Evolutionary conservation across 2,329 filamentous ascomycete species (phyloP), one percentile per base, ranked within the genome.

Genomic region (Diaporthe humulicola): DNA sequence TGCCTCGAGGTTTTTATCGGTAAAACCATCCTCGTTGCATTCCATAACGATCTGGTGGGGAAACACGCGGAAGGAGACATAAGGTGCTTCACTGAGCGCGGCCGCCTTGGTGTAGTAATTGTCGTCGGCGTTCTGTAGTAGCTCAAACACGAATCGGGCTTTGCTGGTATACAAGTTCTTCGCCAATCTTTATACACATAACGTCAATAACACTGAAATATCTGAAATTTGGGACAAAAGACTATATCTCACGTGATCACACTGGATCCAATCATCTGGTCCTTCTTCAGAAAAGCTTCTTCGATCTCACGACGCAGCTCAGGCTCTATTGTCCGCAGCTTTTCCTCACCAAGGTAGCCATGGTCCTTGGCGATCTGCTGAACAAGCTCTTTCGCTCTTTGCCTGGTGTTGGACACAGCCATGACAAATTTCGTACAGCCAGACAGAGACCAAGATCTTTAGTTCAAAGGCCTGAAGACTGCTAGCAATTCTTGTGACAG

Each of bases 41-140:
- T 89, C 86, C 4, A 90, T 75, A 0, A 86, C 72, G 0, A 91
- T 82, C 0, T 67, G 79, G 42, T 82, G 77, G 0, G 83, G 79
- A 6, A 82, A 79, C 0, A 89, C 75, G 15, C 76, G 72, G 71
- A 85, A 88, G 10, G 78, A 77, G 58, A 77, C 22, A 10, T 19
- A 82, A 0, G 85, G 85, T 4, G 71, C 74, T 0, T 74, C 40
- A 0, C 80, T 77, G 0, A 30, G 74, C 0, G 70, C 75, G 6
- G 56, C 30, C 0, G 82, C 81, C 22, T 57, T 78, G 17, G 6
- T 73, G 76, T 86, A 90, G 15, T 74, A 72, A 73, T 89, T 89
- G 78, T 90, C 88, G 58, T 90, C 88, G 6, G 87, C 87, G 77
- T 90, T 90, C 75, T 90, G 88, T 0, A 90, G 82, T 1, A 90